Base-by-base conservation (phyloP, 2,329 filamentous ascomycete species). In the Ascochyta fabae region DNA sequence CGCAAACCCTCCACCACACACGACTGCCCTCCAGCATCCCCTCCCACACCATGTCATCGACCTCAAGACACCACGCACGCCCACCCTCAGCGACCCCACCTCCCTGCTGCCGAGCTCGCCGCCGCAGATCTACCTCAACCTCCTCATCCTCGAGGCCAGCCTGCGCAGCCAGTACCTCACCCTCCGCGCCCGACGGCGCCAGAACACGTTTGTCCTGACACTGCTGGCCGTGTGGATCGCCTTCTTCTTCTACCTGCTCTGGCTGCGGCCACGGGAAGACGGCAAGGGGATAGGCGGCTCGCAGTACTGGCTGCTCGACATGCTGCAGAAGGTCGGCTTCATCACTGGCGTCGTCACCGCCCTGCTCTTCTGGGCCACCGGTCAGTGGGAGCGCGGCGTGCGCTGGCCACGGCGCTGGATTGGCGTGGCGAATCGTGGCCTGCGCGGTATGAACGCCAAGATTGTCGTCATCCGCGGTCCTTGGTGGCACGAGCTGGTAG, bases 121-220 rank as follows among this genome's bases (percentile, higher is more conserved):
- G 41, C 91, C 92, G 50, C 95, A 96, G 81, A 97, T 99, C 72
- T 99, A 99, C 79, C 87, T 99, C 69, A 99, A 99, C 77, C 88
- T 99, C 23, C 85, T 99, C 56, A 96, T 99, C 68, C 90, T 99
- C 76, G 95, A 99, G 76, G 92, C 92, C 44, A 96, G 92, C 5
- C 82, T 99, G 33, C 91, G 95, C 62, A 88, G 92, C 23, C 95
- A 99, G 70, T 98, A 96, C 77, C 87, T 99, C 53, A 91, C 92
- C 60, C 84, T 98, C 40, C 90, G 94, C 56, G 90, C 92, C 42
- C 88, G 95, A 38, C 86, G 92, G 43, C 88, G 95, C 15, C 91
- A 97, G 68, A 94, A 99, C 76, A 93, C 92, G 2, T 96, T 98
- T 78, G 96, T 98, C 70, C 81, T 98, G 22, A 83, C 89, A 16